phyloP scores from a whole-genome alignment of 495 filamentous ascomycete species.

The Trichoderma reesei region DNA sequence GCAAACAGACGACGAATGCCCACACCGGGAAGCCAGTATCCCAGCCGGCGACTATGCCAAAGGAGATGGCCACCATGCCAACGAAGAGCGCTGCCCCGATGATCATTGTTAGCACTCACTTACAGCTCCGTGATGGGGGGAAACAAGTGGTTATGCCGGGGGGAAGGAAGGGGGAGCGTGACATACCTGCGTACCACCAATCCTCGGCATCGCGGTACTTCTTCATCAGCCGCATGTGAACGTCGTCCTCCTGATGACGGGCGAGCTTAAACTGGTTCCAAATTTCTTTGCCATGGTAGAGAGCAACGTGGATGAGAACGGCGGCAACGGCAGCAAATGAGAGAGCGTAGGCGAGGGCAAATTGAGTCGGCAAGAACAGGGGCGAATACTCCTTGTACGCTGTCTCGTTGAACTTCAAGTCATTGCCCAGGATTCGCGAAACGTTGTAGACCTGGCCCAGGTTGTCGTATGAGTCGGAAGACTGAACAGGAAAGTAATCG shows the following conservation, averaged over 20 bases:
- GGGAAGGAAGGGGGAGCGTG: slow-evolving; percentile 16
- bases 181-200: slow-evolving; percentile 40
- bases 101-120: not conserved
- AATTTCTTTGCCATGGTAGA: slow-evolving; percentile 56
- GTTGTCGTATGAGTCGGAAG: slow-evolving; percentile 50
- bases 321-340: slow-evolving; percentile 60
- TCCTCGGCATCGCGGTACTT: slow-evolving; percentile 47
- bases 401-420: slow-evolving; percentile 39
- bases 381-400: slow-evolving; percentile 51
- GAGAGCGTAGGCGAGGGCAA: slow-evolving; percentile 54
- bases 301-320: slow-evolving; percentile 50
- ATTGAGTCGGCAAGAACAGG: slow-evolving; percentile 52
- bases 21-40: slow-evolving; percentile 54
- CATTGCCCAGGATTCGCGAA: slow-evolving; percentile 35
- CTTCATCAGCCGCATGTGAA: slow-evolving; percentile 54
- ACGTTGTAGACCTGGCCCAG: slow-evolving; percentile 49
- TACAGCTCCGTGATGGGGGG: not conserved
- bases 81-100: slow-evolving; percentile 15
- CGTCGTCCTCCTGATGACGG: slow-evolving; percentile 51
- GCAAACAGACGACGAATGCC: slow-evolving; percentile 53
- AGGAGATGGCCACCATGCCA: slow-evolving; percentile 38
- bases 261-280: slow-evolving; percentile 40
- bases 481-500: slow-evolving; percentile 46
- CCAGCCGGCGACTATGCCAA: slow-evolving; percentile 52
- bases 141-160: no score